A percentile compares a stretch with the other conserved stretches of the same genome.
Evolutionary conservation across 495 filamentous ascomycete species (phyloP).

Genomic region (Aspergillus sclerotioniger): DNA sequence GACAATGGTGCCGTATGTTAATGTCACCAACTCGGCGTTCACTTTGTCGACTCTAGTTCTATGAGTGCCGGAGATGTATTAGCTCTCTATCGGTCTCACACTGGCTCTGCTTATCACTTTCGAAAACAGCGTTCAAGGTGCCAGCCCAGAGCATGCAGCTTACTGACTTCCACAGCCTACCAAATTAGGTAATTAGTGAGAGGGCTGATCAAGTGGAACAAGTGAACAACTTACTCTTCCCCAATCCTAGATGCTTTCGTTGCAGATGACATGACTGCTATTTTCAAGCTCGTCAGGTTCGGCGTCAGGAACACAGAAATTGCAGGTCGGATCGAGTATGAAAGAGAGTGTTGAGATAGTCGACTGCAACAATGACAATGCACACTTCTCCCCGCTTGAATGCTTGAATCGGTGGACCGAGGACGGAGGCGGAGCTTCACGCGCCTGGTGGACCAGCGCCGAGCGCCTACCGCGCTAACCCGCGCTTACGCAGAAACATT

Average conservation of each 20-base stretch:
- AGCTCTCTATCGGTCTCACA: slow-evolving; percentile 5
- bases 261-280: slow-evolving; percentile 62
- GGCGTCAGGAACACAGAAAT: neutral
- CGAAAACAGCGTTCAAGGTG: neutral
- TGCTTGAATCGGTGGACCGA: slow-evolving; percentile 18
- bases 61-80: slow-evolving; percentile 6
- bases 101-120: neutral
- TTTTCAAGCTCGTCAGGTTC: neutral
- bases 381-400: slow-evolving; percentile 20
- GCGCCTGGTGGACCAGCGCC: slow-evolving; percentile 13
- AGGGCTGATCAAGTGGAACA: slow-evolving; percentile 20
- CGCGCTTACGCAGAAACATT: slow-evolving; percentile 1
- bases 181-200: slow-evolving; percentile 16
- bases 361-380: slow-evolving; percentile 6
- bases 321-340: neutral
- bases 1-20: slow-evolving; percentile 98
- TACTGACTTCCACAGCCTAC: slow-evolving; percentile 96
- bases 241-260: slow-evolving; percentile 86
- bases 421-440: slow-evolving; percentile 17
- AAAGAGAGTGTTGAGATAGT: neutral
- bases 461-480: slow-evolving; percentile 24
- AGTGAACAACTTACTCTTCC: slow-evolving; percentile 77
- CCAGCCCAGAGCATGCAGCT: slow-evolving; percentile 15
- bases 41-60: slow-evolving; percentile 68
- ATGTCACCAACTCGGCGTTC: slow-evolving; percentile 91